Evolutionary conservation across 805 yeast genomes (phyloP).

Genomic region (Lipomyces chichibuensis): DNA sequence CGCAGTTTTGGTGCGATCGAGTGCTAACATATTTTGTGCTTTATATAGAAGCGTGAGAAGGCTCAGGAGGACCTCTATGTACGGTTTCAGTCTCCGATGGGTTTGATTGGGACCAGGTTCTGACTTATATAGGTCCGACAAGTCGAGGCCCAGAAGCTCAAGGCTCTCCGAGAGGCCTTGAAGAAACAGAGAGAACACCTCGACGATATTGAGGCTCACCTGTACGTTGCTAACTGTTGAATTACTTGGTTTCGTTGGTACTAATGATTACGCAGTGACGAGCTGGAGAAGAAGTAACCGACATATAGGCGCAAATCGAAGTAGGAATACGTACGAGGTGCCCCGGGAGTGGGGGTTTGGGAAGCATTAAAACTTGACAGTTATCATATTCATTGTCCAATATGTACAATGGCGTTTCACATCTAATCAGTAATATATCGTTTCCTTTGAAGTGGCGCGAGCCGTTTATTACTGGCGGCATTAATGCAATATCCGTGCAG

Average conservation of each 20-base stretch:
- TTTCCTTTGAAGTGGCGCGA: neutral
- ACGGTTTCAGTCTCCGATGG: neutral
- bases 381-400: neutral
- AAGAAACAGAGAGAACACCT: slow-evolving; percentile 57
- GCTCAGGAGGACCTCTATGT: slow-evolving; percentile 74
- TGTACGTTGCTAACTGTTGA: slow-evolving; percentile 27
- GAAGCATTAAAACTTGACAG: neutral
- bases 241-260: neutral
- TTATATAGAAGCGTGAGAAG: slow-evolving; percentile 75
- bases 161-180: slow-evolving; percentile 72
- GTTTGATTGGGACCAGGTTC: neutral
- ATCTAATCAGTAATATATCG: neutral
- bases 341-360: neutral
- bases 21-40: neutral
- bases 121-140: slow-evolving; percentile 55
- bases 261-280: slow-evolving; percentile 22
- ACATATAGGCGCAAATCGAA: neutral
- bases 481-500: neutral
- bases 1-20: neutral
- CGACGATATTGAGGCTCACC: slow-evolving; percentile 35
- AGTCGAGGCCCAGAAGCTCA: slow-evolving; percentile 88
- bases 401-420: neutral
- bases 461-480: neutral
- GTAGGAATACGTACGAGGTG: neutral
- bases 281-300: slow-evolving; percentile 32